Evolutionary conservation across 495 filamentous ascomycete species (phyloP), one percentile per base, ranked within the genome.

Genomic region (Aspergillus conjunctus): DNA sequence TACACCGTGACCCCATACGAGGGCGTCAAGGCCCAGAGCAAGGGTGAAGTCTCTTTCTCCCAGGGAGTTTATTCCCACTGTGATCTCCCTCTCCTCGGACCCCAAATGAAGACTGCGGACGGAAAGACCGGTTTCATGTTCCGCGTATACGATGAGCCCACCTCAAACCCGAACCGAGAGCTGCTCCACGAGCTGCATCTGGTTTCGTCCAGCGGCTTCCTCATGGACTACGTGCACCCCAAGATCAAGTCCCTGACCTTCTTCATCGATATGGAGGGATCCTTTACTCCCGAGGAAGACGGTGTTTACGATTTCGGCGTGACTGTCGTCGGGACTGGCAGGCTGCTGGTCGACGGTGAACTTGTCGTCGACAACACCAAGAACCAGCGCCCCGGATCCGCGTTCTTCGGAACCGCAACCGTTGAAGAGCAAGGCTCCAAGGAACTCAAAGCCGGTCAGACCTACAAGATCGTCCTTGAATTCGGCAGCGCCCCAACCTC

Each of bases 261-360:
- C 77, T 90, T 85, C 55, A 82, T 83, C 11, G 81, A 83, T 52
- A 79, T 88, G 51, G 86, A 88, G 61, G 86, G 85, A 10, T 73
- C 67, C 21, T 81, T 85, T 49, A 77, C 77, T 1, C 83, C 87
- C 3, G 82, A 86, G 41, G 81, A 85, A 60, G 77, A 79, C 14
- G 90, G 90, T 1, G 77, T 83, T 30, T 90, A 93, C 64, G 87
- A 89, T 26, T 86, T 94, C 57, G 88, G 90, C 14, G 85, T 91
- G 57, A 90, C 88, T 58, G 88, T 88, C 22, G 85, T 90, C 30
- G 91, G 91, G 0, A 88, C 89, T 0, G 90, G 88, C 3, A 84
- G 78, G 58, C 76, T 93, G 7, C 86, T 83, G 52, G 77, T 93
- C 37, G 80, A 93, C 63, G 89, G 82, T 39, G 79, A 88, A 53